Base-by-base conservation (phyloP, 2,329 filamentous ascomycete species). In the Lasiodiplodia theobromae region DNA sequence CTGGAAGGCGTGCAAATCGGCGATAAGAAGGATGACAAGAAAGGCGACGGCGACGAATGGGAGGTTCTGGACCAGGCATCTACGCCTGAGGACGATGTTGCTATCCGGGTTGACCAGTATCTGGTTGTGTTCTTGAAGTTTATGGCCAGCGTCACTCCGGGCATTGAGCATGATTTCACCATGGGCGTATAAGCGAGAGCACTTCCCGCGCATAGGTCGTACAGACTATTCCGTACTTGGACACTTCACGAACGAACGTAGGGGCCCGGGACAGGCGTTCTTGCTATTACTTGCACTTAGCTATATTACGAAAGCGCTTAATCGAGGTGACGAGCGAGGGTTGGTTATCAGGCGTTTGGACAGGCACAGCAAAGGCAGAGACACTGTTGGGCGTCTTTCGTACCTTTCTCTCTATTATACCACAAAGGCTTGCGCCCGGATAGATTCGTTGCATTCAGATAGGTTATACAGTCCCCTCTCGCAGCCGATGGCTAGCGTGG, bases 101-200 rank as follows among this genome's bases (percentile, higher is more conserved):
- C 92, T 31, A 94, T 95, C 71, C 86, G 92, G 18, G 92, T 95
- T n/a, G 92, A 96, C 75, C 92, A 96, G 81, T 96, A 96, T 75
- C 84, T 96, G 34, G 91, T 96, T 16, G 92, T 96, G 4, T 96
- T 96, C 80, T 83, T 96, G 69, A 96, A 96, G 87, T 92, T 92
- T 77, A 85, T 85, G 83, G 83, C 83, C 73, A 81, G 78, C 74
- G 96, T 99, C 54, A 98, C 95, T 18, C 96, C 96, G 6, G 94
- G 94, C 58, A 98, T 99, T 80, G 95, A 98, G 82, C 93, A 97
- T 80, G 95, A 98, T 79, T 97, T 96, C 79, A 98, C 95, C 0
- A 97, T 97, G 94, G 92, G 93, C 6, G 90, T 97, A 49, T 97
- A 85, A 85, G 67, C 28, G 28, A n/a, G 28, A 37, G 25, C 12